These are phyloP conservation scores for Colletotrichum tofieldiae DNA, from an alignment of 2,329 filamentous ascomycete genomes.

Conservation along the genomic window DNA sequence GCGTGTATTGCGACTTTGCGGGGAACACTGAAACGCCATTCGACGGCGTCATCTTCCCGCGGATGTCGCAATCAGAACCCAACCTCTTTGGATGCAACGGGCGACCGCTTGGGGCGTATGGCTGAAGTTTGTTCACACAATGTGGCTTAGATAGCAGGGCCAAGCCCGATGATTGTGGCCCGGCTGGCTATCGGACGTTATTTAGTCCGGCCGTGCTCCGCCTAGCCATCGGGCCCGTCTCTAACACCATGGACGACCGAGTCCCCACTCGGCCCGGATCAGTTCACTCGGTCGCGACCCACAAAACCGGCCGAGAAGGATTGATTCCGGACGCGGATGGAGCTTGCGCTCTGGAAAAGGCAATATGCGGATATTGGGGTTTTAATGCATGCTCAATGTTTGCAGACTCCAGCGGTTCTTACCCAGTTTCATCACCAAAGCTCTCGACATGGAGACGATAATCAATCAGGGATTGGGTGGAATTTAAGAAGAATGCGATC, in stretches of 20 bases:
- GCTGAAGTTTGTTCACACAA: background rate
- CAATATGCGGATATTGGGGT: too few relatives aligned
- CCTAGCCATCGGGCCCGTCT: background rate
- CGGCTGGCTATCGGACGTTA: background rate
- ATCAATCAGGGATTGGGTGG: background rate
- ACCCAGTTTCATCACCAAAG: background rate
- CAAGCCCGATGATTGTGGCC: background rate
- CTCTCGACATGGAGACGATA: background rate
- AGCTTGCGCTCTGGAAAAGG: background rate
- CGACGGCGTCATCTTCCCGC: conserved; percentile 21
- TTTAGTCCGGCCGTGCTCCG: background rate
- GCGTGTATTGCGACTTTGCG: conserved; percentile 11
- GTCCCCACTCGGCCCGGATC: background rate
- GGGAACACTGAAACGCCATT: conserved; percentile 33
- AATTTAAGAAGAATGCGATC: background rate
- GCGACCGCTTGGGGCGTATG: background rate
- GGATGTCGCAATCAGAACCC: conserved; percentile 33
- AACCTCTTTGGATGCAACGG: background rate
- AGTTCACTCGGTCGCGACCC: background rate
- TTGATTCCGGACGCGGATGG: background rate
- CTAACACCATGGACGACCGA: too few relatives aligned
- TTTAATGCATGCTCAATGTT: too few relatives aligned
- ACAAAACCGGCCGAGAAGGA: background rate
- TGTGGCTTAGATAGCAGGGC: background rate
- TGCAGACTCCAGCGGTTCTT: too few relatives aligned